Percentiles rank a stretch among this genome's conserved stretches.
Evolutionary conservation across 192 early-diverging fungal genomes (phyloP).

Genomic region (Coemansia reversa): DNA sequence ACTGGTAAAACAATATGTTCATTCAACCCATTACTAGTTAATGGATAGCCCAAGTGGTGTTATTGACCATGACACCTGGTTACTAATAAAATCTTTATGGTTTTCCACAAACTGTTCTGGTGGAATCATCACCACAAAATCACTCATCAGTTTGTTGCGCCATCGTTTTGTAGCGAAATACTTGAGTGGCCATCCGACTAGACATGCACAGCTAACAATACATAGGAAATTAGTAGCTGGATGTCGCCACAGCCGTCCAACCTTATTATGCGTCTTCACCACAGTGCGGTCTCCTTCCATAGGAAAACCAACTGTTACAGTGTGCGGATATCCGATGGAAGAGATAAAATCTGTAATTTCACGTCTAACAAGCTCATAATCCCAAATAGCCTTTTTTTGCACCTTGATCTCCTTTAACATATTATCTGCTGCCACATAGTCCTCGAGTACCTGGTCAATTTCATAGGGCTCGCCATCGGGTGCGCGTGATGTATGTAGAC

Average conservation of each 20-base stretch:
- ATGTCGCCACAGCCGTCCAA: conserved; percentile 35
- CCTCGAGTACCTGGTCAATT: conserved; percentile 20
- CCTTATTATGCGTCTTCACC: conserved; percentile 23
- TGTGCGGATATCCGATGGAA: conserved; percentile 44
- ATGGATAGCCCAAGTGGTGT: background rate
- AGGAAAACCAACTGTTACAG: conserved; percentile 30
- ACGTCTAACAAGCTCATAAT: conserved; percentile 39
- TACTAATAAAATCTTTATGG: conserved; percentile 36
- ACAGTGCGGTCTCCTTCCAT: conserved; percentile 40
- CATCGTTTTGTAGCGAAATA: conserved; percentile 27
- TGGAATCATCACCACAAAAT: conserved; percentile 46
- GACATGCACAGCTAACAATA: conserved; percentile 37
- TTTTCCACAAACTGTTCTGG: conserved; percentile 41
- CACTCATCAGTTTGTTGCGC: conserved; percentile 45
- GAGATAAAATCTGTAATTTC: conserved; percentile 22
- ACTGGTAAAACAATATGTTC: background rate
- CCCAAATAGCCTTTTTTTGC: conserved; percentile 52
- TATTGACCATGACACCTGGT: conserved; percentile 37
- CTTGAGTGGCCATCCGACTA: conserved; percentile 47
- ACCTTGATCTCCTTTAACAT: conserved; percentile 42
- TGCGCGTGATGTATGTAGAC: conserved; percentile 31
- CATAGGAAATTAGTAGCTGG: conserved; percentile 42
- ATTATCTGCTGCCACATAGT: conserved; percentile 36
- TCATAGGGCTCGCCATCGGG: conserved; percentile 35
- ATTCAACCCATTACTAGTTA: background rate